Conservation (phyloP, 2,329 filamentous ascomycete genomes). For the Corynespora cassiicola region DNA sequence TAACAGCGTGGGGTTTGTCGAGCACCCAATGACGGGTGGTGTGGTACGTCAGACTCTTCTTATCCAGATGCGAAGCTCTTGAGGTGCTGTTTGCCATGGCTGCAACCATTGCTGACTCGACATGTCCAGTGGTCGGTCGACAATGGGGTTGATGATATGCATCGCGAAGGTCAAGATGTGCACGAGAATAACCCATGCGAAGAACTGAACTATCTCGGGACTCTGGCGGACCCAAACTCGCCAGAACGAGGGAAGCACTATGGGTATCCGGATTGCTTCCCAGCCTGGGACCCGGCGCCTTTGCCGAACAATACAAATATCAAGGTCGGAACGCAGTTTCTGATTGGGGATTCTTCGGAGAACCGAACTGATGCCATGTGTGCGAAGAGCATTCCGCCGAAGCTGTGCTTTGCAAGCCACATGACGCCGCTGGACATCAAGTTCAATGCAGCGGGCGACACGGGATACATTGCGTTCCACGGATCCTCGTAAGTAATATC, state of each 20-base stretch:
- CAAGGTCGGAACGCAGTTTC: slow-evolving; percentile 54
- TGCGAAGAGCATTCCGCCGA: slow-evolving; percentile 50
- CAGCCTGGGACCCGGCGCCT: slow-evolving; percentile 64
- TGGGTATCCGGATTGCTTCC: slow-evolving; percentile 74
- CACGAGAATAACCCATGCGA: slow-evolving; percentile 70
- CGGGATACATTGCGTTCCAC: slow-evolving; percentile 72
- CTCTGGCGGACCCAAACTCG: slow-evolving; percentile 55
- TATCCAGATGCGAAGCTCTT: too few relatives aligned
- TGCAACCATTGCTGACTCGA: too few relatives aligned
- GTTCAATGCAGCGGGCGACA: slow-evolving; percentile 62
- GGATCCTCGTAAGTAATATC: slow-evolving; percentile 65
- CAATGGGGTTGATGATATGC: slow-evolving; percentile 69
- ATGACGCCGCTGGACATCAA: slow-evolving; percentile 70
- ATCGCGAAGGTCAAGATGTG: slow-evolving; percentile 62
- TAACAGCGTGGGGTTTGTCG: slow-evolving; percentile 71
- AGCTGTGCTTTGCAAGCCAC: slow-evolving; percentile 51
- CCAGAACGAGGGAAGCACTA: slow-evolving; percentile 59
- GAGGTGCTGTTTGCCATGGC: too few relatives aligned
- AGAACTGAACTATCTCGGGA: slow-evolving; percentile 60
- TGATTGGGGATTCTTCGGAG: slow-evolving; percentile 35
- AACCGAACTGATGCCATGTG: slow-evolving; percentile 40
- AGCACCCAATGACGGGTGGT: slow-evolving; percentile 56
- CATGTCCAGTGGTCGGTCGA: slow-evolving; percentile 58
- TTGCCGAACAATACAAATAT: slow-evolving; percentile 54
- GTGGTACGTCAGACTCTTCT: slow-evolving; percentile 46